Conservation (phyloP, 768 basidiomycete species). For the Thelephora ganbajun region DNA sequence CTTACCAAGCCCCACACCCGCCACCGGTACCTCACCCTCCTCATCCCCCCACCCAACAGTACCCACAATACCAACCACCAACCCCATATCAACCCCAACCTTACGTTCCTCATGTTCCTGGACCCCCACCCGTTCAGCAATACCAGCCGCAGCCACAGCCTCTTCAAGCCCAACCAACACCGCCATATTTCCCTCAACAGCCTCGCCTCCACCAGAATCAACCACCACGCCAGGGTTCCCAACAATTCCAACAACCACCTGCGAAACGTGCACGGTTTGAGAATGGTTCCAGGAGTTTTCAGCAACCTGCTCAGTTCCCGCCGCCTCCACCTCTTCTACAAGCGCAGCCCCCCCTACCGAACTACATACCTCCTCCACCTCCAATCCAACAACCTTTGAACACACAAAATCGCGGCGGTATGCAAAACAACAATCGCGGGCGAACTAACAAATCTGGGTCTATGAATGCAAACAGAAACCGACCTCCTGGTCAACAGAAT, state of each 20-base stretch:
- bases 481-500: constrained; percentile 12
- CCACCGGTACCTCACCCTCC: constrained; percentile 36
- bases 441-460: constrained; percentile 19
- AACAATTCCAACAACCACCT: constrained; percentile 58
- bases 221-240: constrained; percentile 25
- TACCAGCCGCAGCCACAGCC: constrained; percentile 33
- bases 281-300: constrained; percentile 30
- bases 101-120: constrained; percentile 52
- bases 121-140: constrained; percentile 28
- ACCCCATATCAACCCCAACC: constrained; percentile 26
- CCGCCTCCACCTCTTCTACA: constrained; percentile 35
- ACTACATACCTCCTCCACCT: neutral
- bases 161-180: constrained; percentile 21
- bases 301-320: constrained; percentile 40
- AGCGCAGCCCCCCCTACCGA: constrained; percentile 14
- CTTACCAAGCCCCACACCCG: constrained; percentile 34
- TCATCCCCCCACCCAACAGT: constrained; percentile 44
- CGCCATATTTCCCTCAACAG: constrained; percentile 16
- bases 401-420: constrained; percentile 23
- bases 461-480: constrained; percentile 12
- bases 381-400: constrained; percentile 2
- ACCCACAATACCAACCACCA: constrained; percentile 52
- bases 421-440: constrained; percentile 25
- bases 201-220: constrained; percentile 26
- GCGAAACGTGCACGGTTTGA: constrained; percentile 88